Percentiles rank a stretch among this genome's conserved stretches.
These are phyloP conservation scores for Neofusicoccum kwambonambiense DNA, from an alignment of 2,329 filamentous ascomycete species.

Conservation along the genomic window DNA sequence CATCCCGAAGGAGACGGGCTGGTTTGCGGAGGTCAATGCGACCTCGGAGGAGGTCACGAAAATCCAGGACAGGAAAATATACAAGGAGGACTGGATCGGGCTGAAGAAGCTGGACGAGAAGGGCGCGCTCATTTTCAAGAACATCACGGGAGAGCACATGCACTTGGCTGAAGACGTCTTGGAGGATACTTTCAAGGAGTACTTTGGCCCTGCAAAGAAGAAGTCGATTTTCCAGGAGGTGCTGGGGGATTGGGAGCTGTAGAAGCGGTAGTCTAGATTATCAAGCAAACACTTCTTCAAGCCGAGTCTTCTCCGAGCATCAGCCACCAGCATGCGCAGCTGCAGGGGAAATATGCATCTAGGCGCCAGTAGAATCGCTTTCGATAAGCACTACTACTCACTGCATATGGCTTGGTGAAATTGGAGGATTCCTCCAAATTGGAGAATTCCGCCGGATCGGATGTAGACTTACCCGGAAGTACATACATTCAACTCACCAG, in stretches of 20 bases:
- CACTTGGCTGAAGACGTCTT: constrained; percentile 66
- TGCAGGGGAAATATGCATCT: too few relatives aligned
- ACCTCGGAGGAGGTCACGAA: constrained; percentile 61
- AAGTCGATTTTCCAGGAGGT: constrained; percentile 4
- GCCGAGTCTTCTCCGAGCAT: too few relatives aligned
- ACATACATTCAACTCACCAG: too few relatives aligned
- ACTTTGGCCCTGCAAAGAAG: constrained; percentile 53
- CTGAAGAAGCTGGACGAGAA: constrained; percentile 75
- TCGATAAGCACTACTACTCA: too few relatives aligned
- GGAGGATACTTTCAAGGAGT: constrained; percentile 63
- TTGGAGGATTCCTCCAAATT: too few relatives aligned
- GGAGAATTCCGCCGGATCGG: too few relatives aligned
- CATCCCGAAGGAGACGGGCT: constrained; percentile 84
- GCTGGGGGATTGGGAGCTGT: constrained; percentile 16
- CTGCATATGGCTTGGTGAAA: too few relatives aligned
- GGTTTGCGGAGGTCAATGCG: constrained; percentile 84
- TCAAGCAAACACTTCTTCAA: too few relatives aligned
- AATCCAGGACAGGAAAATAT: constrained; percentile 69
- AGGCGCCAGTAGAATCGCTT: too few relatives aligned
- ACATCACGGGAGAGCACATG: constrained; percentile 80
- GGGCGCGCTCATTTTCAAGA: constrained; percentile 74
- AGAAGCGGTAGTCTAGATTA: neutral
- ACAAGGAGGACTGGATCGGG: constrained; percentile 91
- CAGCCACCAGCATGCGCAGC: too few relatives aligned
- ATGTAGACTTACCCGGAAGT: too few relatives aligned